phyloP scores from a whole-genome alignment of 768 basidiomycete genomes.

The Lentinula detonsa region DNA sequence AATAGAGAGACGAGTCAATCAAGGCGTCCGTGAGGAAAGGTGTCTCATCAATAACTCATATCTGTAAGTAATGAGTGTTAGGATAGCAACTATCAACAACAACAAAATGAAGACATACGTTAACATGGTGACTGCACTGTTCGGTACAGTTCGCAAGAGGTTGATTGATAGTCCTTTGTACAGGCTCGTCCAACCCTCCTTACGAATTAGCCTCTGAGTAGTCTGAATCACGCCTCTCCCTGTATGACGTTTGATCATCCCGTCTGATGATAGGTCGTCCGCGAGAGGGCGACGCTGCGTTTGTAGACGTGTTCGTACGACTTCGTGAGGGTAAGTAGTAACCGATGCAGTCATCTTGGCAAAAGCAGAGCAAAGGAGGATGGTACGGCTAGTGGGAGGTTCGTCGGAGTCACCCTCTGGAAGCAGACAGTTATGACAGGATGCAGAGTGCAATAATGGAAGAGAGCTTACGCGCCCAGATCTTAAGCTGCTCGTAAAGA shows the following conservation, averaged over 20 bases:
- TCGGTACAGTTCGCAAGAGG: conserved; percentile 90
- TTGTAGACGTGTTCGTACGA: conserved; percentile 95
- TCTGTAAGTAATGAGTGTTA: conserved; percentile 18
- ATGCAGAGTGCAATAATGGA: conserved; percentile 8
- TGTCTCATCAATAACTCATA: conserved; percentile 54
- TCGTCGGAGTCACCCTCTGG: conserved; percentile 39
- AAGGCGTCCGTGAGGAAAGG: conserved; percentile 29
- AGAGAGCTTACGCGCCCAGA: conserved; percentile 67
- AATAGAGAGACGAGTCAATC: conserved; percentile 6
- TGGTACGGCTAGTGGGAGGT: conserved; percentile 53
- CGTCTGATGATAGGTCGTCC: conserved; percentile 52
- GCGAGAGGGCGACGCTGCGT: conserved; percentile 68
- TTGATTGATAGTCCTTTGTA: conserved; percentile 96
- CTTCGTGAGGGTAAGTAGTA: conserved; percentile 97
- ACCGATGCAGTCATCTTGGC: conserved; percentile 96
- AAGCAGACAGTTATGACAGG: background rate
- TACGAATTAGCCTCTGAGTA: conserved; percentile 60
- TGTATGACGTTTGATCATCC: conserved; percentile 50
- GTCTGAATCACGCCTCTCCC: conserved; percentile 70
- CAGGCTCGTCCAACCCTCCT: conserved; percentile 85
- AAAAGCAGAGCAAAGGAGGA: conserved; percentile 85
- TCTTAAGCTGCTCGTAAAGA: conserved; percentile 88
- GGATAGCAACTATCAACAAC: background rate
- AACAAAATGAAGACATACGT: conserved; percentile 46
- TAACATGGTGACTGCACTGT: conserved; percentile 92